A percentile compares a stretch with the other conserved stretches of the same genome.
phyloP scores from a whole-genome alignment of 371 early-diverging fungal genomes.

The Lichtheimia ramosa region DNA sequence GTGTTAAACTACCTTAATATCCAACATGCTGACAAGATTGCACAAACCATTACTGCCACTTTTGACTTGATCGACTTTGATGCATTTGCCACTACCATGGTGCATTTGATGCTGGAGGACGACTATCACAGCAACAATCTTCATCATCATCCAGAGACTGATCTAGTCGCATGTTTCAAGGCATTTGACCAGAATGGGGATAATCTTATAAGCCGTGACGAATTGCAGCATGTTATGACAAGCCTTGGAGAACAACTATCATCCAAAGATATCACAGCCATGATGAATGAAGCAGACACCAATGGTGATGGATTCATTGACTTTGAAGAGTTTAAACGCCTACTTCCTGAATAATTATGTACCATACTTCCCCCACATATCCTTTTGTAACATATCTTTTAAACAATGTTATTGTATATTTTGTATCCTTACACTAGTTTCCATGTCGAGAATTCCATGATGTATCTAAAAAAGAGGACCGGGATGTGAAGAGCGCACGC shows the following conservation, averaged over 20 bases:
- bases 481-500: too few relatives aligned
- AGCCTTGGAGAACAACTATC: conserved; percentile 67
- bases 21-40: conserved; percentile 50
- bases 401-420: too few relatives aligned
- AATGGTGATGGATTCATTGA: conserved; percentile 64
- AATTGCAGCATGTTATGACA: conserved; percentile 64
- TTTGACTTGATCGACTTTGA: conserved; percentile 58
- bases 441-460: too few relatives aligned
- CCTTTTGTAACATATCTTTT: too few relatives aligned
- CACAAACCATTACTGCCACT: conserved; percentile 46
- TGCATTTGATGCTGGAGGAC: conserved; percentile 5
- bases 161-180: conserved; percentile 62
- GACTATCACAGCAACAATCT: background rate
- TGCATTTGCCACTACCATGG: conserved; percentile 72
- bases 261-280: conserved; percentile 71
- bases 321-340: conserved; percentile 42
- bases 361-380: too few relatives aligned
- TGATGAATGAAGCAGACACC: conserved; percentile 76
- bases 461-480: too few relatives aligned
- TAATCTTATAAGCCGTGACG: conserved; percentile 63
- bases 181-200: conserved; percentile 71
- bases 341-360: background rate
- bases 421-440: too few relatives aligned
- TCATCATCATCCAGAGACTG: conserved; percentile 29
- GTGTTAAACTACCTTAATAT: too few relatives aligned